These are phyloP conservation scores for Syzygium aromaticum DNA, from an alignment of 345 rosid species.

Conservation along the genomic window DNA sequence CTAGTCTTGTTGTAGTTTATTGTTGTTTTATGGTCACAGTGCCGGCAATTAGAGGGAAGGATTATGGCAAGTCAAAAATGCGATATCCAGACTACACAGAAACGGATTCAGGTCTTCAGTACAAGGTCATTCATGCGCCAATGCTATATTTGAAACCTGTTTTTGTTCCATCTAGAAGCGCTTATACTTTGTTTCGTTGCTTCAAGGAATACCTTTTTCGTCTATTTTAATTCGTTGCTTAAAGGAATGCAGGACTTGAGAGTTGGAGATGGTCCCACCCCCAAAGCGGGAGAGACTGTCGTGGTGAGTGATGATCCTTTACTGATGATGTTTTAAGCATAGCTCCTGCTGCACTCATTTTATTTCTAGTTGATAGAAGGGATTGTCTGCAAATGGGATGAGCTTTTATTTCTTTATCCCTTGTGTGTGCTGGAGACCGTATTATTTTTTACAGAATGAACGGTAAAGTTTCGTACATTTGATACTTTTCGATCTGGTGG, in stretches of 20 bases:
- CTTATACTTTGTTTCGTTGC: neutral
- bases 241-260: slow-evolving; percentile 67
- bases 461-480: neutral
- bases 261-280: slow-evolving; percentile 64
- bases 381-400: neutral
- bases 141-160: neutral
- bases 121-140: slow-evolving; percentile 47
- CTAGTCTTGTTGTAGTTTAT: neutral
- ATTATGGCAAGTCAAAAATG: slow-evolving; percentile 93
- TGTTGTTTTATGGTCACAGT: slow-evolving; percentile 27
- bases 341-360: neutral
- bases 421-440: neutral
- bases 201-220: neutral
- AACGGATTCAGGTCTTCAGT: slow-evolving; percentile 89
- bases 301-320: slow-evolving; percentile 40
- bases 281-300: slow-evolving; percentile 72
- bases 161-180: neutral
- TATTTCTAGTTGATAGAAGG: neutral
- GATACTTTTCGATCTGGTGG: neutral
- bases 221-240: slow-evolving; percentile 9
- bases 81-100: slow-evolving; percentile 74
- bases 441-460: neutral
- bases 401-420: neutral
- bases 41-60: slow-evolving; percentile 94
- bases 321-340: neutral